phyloP scores from a whole-genome alignment of 1,139 yeast genomes.

The Nadsonia starkeyi-henricii region DNA sequence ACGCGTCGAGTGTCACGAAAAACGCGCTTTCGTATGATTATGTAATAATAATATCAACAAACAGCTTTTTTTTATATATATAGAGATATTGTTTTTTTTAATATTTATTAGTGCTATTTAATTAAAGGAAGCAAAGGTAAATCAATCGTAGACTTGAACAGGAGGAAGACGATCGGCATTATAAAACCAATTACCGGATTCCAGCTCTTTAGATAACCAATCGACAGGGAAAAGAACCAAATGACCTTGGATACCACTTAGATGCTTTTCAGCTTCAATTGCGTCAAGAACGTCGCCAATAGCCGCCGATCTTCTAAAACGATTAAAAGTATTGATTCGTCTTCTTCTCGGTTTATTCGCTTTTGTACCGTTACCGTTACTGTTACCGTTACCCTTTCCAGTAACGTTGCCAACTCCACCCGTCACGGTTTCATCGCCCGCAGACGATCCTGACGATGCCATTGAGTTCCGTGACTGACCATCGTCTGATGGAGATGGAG shows the following conservation, averaged over 20 bases:
- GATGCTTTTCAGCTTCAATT: constrained; percentile 59
- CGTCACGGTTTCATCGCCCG: not conserved
- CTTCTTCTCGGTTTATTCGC: constrained; percentile 4
- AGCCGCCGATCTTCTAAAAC: constrained; percentile 6
- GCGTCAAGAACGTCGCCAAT: constrained; percentile 49
- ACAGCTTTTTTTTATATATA: no score
- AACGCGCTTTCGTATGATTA: no score
- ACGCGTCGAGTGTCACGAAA: no score
- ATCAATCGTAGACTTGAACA: constrained; percentile 74
- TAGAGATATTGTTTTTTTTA: no score
- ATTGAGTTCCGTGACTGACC: not conserved
- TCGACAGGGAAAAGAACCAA: constrained; percentile 81
- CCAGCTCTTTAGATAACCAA: constrained; percentile 80
- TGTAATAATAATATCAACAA: no score
- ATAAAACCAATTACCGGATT: constrained; percentile 86
- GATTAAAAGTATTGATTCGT: constrained; percentile 7
- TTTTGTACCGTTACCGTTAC: not conserved
- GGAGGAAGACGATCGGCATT: constrained; percentile 92
- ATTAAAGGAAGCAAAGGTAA: not conserved
- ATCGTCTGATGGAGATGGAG: not conserved
- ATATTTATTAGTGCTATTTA: no score
- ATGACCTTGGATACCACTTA: constrained; percentile 74
- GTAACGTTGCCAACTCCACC: constrained; percentile 4
- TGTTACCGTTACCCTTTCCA: not conserved
- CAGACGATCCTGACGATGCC: not conserved